Base-by-base conservation (phyloP, 768 basidiomycete species). In the Sporobolomyces pararoseus region DNA sequence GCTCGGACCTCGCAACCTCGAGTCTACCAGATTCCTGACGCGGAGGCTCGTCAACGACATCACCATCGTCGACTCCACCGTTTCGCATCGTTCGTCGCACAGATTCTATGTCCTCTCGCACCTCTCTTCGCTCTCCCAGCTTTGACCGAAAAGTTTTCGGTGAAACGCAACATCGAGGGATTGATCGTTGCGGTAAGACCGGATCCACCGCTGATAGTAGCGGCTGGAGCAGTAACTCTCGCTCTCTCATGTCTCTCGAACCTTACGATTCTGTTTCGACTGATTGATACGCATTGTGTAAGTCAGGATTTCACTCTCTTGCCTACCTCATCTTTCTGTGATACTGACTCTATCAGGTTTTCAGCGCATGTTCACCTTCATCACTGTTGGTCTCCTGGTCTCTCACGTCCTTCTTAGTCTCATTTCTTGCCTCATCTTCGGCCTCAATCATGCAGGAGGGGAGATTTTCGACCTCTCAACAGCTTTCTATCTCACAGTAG, bases 391-490 rank as follows among this genome's bases (percentile, higher is more conserved):
- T 2, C n/a, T 64, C 9, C 70, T 71, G 9, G 13, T 25, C 2
- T 1, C 51, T 2, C 65, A 66, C 50, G 34, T 66, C 44, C 19
- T 59, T 25, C 35, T 71, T 60, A 67, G 63, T 44, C 9, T 47
- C 42, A 42, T 59, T n/a, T 50, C 70, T 0, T 34, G 58, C 23
- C 35, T 55, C 42, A 34, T 66, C 44, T 71, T 71, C 23, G 70
- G 37, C 9, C 5, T 49, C 29, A 35, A 46, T 17, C 29, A 52
- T 6, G 4, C 3, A 23, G 19, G 47, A 5, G 57, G 42, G 1
- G 70, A 58, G 29, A 64, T 61, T 50, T 71, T 47, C 57, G 31
- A 46, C 23, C 62, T 71, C 9, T 71, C 70, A 7, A 71, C 70
- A 10, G 65, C 70, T 1, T 71, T 63, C 31, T 71, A 61, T 61